A percentile compares a stretch with the other conserved stretches of the same genome.
These are phyloP conservation scores for Talaromyces albobiverticillius DNA, from an alignment of 2,329 filamentous ascomycete genomes.

Conservation along the genomic window DNA sequence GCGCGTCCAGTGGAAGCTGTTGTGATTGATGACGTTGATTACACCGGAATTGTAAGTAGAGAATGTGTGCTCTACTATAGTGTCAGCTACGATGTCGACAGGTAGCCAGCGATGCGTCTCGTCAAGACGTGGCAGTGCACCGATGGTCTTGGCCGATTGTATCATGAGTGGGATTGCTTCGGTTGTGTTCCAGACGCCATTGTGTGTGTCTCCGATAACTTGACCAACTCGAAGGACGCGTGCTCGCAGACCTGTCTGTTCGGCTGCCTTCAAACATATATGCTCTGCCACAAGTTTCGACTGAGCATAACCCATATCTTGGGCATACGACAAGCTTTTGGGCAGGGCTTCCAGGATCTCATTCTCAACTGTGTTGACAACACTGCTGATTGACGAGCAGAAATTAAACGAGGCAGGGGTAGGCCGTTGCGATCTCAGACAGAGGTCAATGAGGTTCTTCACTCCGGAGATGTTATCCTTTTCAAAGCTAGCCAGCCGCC, in stretches of 20 bases:
- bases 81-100: slow-evolving; percentile 40
- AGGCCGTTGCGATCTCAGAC: slow-evolving; percentile 27
- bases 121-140: slow-evolving; percentile 45
- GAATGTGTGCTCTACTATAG: slow-evolving; percentile 30
- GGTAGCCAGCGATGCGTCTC: slow-evolving; percentile 46
- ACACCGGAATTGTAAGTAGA: slow-evolving; percentile 30
- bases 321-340: slow-evolving; percentile 35
- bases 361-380: slow-evolving; percentile 30
- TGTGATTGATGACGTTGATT: slow-evolving; percentile 55
- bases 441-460: slow-evolving; percentile 41
- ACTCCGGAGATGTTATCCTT: slow-evolving; percentile 52
- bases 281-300: slow-evolving; percentile 43
- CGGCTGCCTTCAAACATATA: slow-evolving; percentile 36
- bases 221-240: slow-evolving; percentile 50
- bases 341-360: slow-evolving; percentile 37
- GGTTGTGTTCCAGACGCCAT: slow-evolving; percentile 52
- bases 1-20: slow-evolving; percentile 49
- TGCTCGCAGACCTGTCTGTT: slow-evolving; percentile 28
- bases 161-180: slow-evolving; percentile 56
- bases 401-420: slow-evolving; percentile 46
- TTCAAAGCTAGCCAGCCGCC: slow-evolving; percentile 55
- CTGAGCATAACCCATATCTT: slow-evolving; percentile 44
- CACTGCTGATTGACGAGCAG: slow-evolving; percentile 51
- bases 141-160: slow-evolving; percentile 43
- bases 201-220: slow-evolving; percentile 47